Evolutionary conservation across 78 protist species (phyloP).

Genomic region (Dictyostelium capitatum): DNA sequence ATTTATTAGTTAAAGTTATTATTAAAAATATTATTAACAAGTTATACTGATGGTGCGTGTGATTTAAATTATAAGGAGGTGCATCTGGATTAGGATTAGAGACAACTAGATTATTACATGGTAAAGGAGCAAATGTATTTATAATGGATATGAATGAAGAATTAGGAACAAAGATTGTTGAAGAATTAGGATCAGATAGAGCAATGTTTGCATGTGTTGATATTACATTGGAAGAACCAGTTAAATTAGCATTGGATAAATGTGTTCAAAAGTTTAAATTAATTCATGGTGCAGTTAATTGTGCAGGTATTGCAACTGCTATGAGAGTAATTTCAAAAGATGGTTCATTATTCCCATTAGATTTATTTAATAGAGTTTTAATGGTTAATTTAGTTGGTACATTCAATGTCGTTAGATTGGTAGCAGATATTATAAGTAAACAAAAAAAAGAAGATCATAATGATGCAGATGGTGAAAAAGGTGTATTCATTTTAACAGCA

Average conservation of each 20-base stretch:
- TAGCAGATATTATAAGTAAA: constrained; percentile 81
- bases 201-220: constrained; percentile 42
- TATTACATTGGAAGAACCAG: constrained; percentile 72
- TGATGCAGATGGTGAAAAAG: constrained; percentile 59
- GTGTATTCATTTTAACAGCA: constrained; percentile 90
- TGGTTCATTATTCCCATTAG: constrained; percentile 36
- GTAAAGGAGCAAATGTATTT: constrained; percentile 65
- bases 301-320: constrained; percentile 92
- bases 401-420: constrained; percentile 86
- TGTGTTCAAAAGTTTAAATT: constrained; percentile 69
- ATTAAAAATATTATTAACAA: no score
- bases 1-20: no score
- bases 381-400: constrained; percentile 88
- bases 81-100: constrained; percentile 93
- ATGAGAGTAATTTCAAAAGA: constrained; percentile 11
- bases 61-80: no score
- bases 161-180: constrained; percentile 39
- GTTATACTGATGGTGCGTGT: no score
- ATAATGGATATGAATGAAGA: constrained; percentile 84
- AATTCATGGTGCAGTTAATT: constrained; percentile 89
- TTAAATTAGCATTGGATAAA: constrained; percentile 45
- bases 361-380: constrained; percentile 67
- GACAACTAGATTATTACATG: constrained; percentile 23
- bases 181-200: constrained; percentile 69
- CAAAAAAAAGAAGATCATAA: constrained; percentile 10